Evolutionary conservation across 257 asterid species (phyloP), one percentile per base, ranked within the genome.

Genomic region (Ajuga chamaepitys): DNA sequence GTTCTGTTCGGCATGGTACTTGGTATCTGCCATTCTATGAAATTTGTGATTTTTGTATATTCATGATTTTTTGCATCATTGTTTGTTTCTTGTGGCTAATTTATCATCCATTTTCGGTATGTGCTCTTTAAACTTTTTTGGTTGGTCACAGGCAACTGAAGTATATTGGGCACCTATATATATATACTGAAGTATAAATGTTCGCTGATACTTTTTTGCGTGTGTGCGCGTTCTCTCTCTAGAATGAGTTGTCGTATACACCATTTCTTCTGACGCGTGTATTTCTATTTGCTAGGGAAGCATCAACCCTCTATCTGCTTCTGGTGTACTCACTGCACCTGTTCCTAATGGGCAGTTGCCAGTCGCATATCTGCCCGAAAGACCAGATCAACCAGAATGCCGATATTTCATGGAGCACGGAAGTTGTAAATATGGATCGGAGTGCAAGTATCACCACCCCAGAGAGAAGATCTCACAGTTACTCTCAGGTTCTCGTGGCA

Each of bases 351-450:
- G 88, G 10, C 82, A 71, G 63, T 42, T 73, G 55, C 46, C 86
- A n/a, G 79, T 42, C 32, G 41, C 78, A n/a, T 62, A 80, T 72
- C 82, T 81, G 44, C 95, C 95, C 1, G 86, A 86, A 38, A 71
- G 88, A 67, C 95, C 95, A 34, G 90, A 81, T 75, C 89, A 80
- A 70, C 95, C 88, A 14, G 86, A 86, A 70, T 86, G 90, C 78
- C 85, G 86, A 13, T 75, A 80, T 57, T 86, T 83, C 71, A 79
- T 83, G 76, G 81, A 71, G 66, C 75, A 74, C 18, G 95, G 95
- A 58, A 80, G 75, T 58, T 86, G 95, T 77, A 83, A 78, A 65
- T 86, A 79, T 66, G 95, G 95, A 66, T 47, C 70, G 9, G 88
- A 80, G 17, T 86, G 95, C 83, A 86, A 81, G 51, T 86, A 83